Base-by-base conservation (phyloP, 768 basidiomycete genomes). In the Suillus discolor region DNA sequence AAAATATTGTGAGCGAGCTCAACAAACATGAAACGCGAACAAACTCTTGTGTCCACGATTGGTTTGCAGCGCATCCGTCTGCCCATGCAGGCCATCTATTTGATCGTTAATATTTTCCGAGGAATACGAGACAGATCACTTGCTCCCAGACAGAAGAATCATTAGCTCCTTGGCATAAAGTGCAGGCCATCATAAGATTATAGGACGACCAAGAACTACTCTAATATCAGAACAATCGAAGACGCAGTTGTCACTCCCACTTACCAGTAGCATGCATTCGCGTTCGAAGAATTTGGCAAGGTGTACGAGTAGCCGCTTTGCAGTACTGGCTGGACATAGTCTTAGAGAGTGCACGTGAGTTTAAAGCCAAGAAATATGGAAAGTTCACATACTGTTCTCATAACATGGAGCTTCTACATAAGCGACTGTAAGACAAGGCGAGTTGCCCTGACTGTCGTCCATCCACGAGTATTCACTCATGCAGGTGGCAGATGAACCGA, bases 181-280 rank as follows among this genome's bases (percentile, higher is more conserved):
- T 78, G 61, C 86, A 87, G 9, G 81, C 86, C 69, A 80, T 81
- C 65, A 85, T 72, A 15, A 87, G 74, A 62, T 88, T 88, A 65
- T 87, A 87, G 12, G 81, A 82, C 23, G 82, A 79, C 85, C 85
- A 87, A 1, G 86, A 87, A 57, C 86, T 87, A 39, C 45, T 6
- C 12, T 16, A 1, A 36, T 42, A 64, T 36, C 38, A 42, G 38
- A 5, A 23, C 5, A 47, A 36, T 34, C 25, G 11, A 6, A 61
- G 39, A 34, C 3, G 23, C 16, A 62, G 59, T 25, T 28, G 41
- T 12, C 12, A 16, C 25, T 9, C 12, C 18, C 41, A 41, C 72
- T 2, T 65, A 76, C 75, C 75, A 76, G 31, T 77, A 76, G 57
- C 75, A 76, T 34, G 68, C 65, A 47, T 68, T 76, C 6, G 53